Conservation (phyloP, 2,329 filamentous ascomycete genomes). For the Pyrenophora teres region DNA sequence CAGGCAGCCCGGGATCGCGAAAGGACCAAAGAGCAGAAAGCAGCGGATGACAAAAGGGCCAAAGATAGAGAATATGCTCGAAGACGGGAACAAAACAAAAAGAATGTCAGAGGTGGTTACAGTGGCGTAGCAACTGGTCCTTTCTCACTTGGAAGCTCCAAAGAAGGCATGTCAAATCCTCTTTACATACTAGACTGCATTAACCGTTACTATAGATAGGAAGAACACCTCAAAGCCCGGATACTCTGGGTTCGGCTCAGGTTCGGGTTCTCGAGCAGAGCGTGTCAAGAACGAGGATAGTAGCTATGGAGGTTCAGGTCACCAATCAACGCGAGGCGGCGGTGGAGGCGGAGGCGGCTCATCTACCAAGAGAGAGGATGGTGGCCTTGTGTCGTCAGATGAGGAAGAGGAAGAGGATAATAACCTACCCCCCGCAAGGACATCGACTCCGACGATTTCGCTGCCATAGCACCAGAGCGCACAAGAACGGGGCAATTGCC, state of each 20-base stretch:
- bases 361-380: conserved; percentile 40
- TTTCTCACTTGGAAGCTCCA: conserved; percentile 44
- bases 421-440: conserved; percentile 53
- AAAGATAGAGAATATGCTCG: conserved; percentile 28
- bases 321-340: conserved; percentile 19
- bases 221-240: conserved; percentile 24
- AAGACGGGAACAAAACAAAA: conserved; percentile 32
- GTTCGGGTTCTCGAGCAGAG: conserved; percentile 38
- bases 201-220: conserved; percentile 27
- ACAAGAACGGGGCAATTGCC: conserved; percentile 46
- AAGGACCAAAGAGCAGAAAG: conserved; percentile 43
- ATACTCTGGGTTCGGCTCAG: conserved; percentile 30
- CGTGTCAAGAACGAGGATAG: conserved; percentile 42
- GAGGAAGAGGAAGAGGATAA: conserved; percentile 57
- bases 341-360: conserved; percentile 17
- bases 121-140: conserved; percentile 50
- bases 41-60: conserved; percentile 32
- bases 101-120: conserved; percentile 49
- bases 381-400: conserved; percentile 53
- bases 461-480: conserved; percentile 26
- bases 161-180: conserved; percentile 28
- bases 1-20: conserved; percentile 47
- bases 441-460: conserved; percentile 62
- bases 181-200: not conserved
- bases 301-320: conserved; percentile 19